Base-by-base conservation (phyloP, 768 basidiomycete genomes). In the Lactarius akahatsu region DNA sequence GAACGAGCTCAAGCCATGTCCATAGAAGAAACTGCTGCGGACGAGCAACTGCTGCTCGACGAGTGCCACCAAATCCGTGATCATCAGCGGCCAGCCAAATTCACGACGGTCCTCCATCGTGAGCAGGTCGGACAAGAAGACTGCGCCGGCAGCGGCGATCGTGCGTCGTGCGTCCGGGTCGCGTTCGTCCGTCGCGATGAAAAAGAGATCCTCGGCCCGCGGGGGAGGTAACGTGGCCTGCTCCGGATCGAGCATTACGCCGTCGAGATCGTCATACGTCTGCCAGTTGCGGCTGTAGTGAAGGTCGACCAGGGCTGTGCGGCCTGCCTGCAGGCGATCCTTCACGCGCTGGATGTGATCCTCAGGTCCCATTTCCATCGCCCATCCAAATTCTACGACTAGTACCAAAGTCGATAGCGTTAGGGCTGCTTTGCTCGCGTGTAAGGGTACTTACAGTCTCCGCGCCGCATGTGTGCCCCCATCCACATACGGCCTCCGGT, bases 151-250 rank as follows among this genome's bases (percentile, higher is more conserved):
- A 2, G 73, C 69, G 30, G 72, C 69, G 16, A 82, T 69, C 58
- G 73, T 75, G 10, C 71, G 28, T 11, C 80, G 71, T 10, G 73
- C 74, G 0, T 69, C 69, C 0, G 76, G 72, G 63, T 76, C 70
- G 38, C 81, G 80, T 66, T 83, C 82, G 63, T 82, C 81, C 20
- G 77, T 80, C 18, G 77, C 78, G 9, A 79, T 71, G 55, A 75
- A 78, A 57, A 70, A 79, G 50, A 36, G 28, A 47, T 69, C 70
- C 23, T 57, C 63, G 5, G 68, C 57, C 0, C 30, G 62, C 15
- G 70, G 70, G 2, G 57, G 62, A 2, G 16, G 8, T n/a, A 59
- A 18, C 50, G 26, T 59, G 8, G 61, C 1, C 43, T 66, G 69
- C 30, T 62, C 59, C 28, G n/a, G 16, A 52, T 70, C 43, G 2